Evolutionary conservation across 768 basidiomycete genomes (phyloP), one percentile per base, ranked within the genome.

Genomic region (Boletus rubescentipes): DNA sequence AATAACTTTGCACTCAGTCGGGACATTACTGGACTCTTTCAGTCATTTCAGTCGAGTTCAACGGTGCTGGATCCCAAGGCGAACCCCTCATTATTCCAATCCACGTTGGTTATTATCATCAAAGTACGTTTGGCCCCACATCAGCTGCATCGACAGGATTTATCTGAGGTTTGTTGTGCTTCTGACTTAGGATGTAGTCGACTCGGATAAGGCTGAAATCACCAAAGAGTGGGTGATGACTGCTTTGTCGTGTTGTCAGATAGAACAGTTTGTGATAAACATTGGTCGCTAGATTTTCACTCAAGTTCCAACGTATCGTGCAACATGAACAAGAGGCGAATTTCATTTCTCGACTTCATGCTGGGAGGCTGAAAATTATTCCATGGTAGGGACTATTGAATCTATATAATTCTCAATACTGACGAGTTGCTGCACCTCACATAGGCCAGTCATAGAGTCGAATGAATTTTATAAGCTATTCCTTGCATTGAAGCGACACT

Each of bases 1-100:
- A 84, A 86, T 51, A 86, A 86, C 49, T 86, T 86, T 50, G 82
- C 84, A 0, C 67, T 85, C 3, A 79, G 81, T 40, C 73, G 83
- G 18, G 82, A 84, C 57, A 82, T 86, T n/a, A 75, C 79, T 3
- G 81, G 81, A 3, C 75, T 85, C 2, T 86, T 86, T 52, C 80
- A 81, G 51, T 83, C 82, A 0, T 84, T 83, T 68, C 82, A 83
- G 54, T 78, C 80, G 0, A 81, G 80, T n/a, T 77, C 80, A 0
- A 76, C 79, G 0, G 75, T 86, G 14, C 64, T 86, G 4, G 82
- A 86, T 59, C 85, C 84, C 9, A 72, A 75, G 12, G 71, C 77
- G 0, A 86, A 85, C 61, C 83, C 82, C 0, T 75, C 74, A 3
- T 66, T 86, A 7, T 86, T 86, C 67, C 79, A 77, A 57, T 85